These are phyloP conservation scores for Beta vulgaris DNA, from an alignment of 148 eudicot genomes.

Conservation along the genomic window DNA sequence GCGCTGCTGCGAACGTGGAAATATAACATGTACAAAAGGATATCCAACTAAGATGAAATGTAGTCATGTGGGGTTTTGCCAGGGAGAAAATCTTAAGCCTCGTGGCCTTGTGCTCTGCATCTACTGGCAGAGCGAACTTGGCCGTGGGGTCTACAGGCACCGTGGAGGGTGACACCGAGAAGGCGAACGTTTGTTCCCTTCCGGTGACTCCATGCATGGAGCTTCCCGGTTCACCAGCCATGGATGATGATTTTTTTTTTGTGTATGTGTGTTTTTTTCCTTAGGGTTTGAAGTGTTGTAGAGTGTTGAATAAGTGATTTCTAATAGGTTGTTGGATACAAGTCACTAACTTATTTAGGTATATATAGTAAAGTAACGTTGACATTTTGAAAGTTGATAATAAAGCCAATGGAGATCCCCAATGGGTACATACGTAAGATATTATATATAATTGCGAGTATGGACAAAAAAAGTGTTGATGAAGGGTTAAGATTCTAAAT, in stretches of 20 bases:
- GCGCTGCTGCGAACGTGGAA: constrained; percentile 49
- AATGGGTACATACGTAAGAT: constrained; percentile 4
- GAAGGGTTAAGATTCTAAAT: not conserved
- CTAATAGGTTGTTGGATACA: not conserved
- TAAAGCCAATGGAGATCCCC: not conserved
- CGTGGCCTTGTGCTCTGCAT: constrained; percentile 42
- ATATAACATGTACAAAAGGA: constrained; percentile 39
- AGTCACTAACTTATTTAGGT: not conserved
- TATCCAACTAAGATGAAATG: constrained; percentile 44
- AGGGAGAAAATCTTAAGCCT: constrained; percentile 34
- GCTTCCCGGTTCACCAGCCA: constrained; percentile 38
- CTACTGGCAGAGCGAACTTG: constrained; percentile 38
- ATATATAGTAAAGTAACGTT: constrained; percentile 19
- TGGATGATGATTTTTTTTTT: not conserved
- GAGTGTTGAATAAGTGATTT: too few relatives aligned
- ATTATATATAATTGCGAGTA: not conserved
- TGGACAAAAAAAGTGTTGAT: not conserved
- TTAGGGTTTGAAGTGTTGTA: constrained; percentile 11
- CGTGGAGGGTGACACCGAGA: constrained; percentile 28
- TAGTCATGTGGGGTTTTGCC: constrained; percentile 38
- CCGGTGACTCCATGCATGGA: constrained; percentile 54
- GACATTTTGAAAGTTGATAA: constrained; percentile 18
- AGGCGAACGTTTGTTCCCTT: constrained; percentile 30
- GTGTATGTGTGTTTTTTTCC: too few relatives aligned
- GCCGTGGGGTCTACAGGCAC: constrained; percentile 29